phyloP scores from a whole-genome alignment of 2,329 filamentous ascomycete species.

The Pseudopyrenochaeta lycopersici region DNA sequence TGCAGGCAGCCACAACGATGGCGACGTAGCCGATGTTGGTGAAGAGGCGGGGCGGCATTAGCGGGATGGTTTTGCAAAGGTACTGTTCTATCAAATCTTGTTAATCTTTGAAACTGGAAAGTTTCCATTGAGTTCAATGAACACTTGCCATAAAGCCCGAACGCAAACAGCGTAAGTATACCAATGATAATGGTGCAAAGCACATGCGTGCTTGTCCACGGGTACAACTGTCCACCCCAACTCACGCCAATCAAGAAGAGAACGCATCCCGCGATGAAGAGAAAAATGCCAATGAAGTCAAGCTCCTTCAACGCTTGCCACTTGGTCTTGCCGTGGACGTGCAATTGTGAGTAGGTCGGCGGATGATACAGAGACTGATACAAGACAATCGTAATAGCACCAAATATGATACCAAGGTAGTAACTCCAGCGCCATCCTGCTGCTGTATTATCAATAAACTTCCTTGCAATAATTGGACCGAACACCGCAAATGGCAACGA shows the following conservation, averaged over 20 bases:
- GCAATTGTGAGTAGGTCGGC: constrained; percentile 52
- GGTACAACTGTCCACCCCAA: constrained; percentile 48
- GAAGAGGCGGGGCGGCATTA: constrained; percentile 37
- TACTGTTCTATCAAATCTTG: no score
- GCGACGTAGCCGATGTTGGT: constrained; percentile 34
- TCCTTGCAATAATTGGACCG: constrained; percentile 59
- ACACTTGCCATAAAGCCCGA: constrained; percentile 26
- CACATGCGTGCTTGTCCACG: constrained; percentile 8
- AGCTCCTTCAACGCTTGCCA: constrained; percentile 38
- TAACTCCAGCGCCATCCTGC: constrained; percentile 56
- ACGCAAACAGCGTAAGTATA: constrained; percentile 16
- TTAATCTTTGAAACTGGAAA: no score
- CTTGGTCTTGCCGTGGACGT: constrained; percentile 32
- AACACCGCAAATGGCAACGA: constrained; percentile 34
- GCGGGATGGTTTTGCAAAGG: constrained; percentile 31
- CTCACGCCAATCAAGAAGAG: constrained; percentile 55
- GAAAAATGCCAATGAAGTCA: constrained; percentile 56
- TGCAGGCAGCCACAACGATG: constrained; percentile 32
- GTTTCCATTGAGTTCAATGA: no score
- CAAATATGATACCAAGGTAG: constrained; percentile 59
- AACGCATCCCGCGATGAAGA: constrained; percentile 53
- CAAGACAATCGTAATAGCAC: constrained; percentile 50
- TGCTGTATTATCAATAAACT: constrained; percentile 49
- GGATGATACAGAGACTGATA: constrained; percentile 60
- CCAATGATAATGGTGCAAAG: constrained; percentile 26